These are phyloP conservation scores for Diplocarpon rosae DNA, from an alignment of 2,329 filamentous ascomycete genomes.

Conservation along the genomic window DNA sequence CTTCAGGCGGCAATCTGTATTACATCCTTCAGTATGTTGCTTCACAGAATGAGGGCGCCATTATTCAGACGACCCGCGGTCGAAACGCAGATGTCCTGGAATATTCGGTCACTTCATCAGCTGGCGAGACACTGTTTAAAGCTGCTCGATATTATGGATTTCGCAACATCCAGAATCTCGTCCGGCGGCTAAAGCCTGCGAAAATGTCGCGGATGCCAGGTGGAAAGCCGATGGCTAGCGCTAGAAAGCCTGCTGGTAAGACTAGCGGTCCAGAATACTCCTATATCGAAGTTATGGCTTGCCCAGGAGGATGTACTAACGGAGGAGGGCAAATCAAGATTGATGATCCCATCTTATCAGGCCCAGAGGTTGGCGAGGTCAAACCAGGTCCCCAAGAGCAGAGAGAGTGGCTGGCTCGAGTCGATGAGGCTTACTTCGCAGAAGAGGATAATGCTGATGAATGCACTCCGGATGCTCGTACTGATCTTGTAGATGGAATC, in stretches of 20 bases:
- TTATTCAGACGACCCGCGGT: constrained; percentile 60
- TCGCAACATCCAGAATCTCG: constrained; percentile 95
- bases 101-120: constrained; percentile 53
- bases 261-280: constrained; percentile 53
- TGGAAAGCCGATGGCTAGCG: constrained; percentile 48
- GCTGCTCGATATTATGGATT: constrained; percentile 94
- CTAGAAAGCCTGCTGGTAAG: constrained; percentile 41
- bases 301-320: constrained; percentile 96
- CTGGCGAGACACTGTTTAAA: constrained; percentile 54
- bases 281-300: constrained; percentile 99
- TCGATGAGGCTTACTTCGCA: constrained; percentile 88
- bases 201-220: constrained; percentile 71
- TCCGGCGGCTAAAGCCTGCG: constrained; percentile 78
- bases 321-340: constrained; percentile 92
- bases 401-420: constrained; percentile 70
- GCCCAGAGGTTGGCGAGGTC: constrained; percentile 35
- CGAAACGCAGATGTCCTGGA: constrained; percentile 88
- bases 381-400: constrained; percentile 68
- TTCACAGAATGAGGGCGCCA: constrained; percentile 57
- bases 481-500: constrained; percentile 50
- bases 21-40: constrained; percentile 72
- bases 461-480: constrained; percentile 20
- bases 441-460: constrained; percentile 41
- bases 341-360: constrained; percentile 57
- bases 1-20: constrained; percentile 81